Evolutionary conservation across 257 asterid genomes (phyloP), one percentile per base, ranked within the genome.

Genomic region (Solanum dulcamara): DNA sequence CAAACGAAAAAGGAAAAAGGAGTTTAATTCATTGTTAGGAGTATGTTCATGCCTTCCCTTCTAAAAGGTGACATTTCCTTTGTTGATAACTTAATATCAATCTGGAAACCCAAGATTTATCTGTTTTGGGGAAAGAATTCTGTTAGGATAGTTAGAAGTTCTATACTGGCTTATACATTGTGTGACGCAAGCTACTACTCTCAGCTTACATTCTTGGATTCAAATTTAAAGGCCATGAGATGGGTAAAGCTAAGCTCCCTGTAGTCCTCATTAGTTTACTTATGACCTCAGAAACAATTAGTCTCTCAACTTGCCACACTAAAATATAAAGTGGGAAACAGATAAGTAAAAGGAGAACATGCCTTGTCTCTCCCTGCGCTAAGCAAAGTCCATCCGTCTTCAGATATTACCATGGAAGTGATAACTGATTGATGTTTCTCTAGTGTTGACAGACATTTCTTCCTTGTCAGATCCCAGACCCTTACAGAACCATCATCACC

Each of bases 301-400:
- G 44, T 20, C 13, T 48, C 83, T 79, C 40, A 44, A 50, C 20
- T n/a, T 79, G 38, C 44, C 62, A 62, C 26, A 4, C 62, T 28
- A 28, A 79, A 48, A 28, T 9, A 46, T 26, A 30, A 79, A 79
- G 60, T 48, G 83, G 44, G 83, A 46, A 46, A 46, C 38, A 79
- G 30, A 74, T 33, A 71, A 38, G 51, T 46, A n/a, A 32, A 72
- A 66, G 22, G 46, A 84, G 75, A 84, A 60, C 85, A 28, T 90
- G 91, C 99, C 97, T 97, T 95, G 84, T 97, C 99, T 91, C 99
- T 90, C 88, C 99, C 98, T 11, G 98, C 97, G 74, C 93, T 91
- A 83, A 97, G 86, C 94, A 97, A 89, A 77, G 97, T 92, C 97
- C 94, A 88, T 81, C 98, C 99, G 83, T 97, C 98, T 89, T 91